A percentile compares a stretch with the other conserved stretches of the same genome.
Conservation (phyloP, 495 filamentous ascomycete species). For the Hypoxylon intermedium region DNA sequence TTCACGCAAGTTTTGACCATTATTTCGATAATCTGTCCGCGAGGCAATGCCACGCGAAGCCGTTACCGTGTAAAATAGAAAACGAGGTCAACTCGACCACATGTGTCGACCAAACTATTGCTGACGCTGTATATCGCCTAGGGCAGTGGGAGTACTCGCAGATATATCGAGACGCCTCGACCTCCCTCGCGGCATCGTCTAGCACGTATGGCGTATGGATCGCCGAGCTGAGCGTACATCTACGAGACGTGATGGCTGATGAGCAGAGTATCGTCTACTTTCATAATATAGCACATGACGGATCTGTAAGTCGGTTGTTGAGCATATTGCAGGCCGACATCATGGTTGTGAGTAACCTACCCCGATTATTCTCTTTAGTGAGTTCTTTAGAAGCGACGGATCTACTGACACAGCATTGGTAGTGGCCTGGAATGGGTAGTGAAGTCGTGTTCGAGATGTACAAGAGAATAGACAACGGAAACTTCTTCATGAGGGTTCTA, state of each 20-base stretch:
- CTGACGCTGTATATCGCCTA: slow-evolving; percentile 68
- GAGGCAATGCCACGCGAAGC: slow-evolving; percentile 68
- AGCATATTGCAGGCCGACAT: slow-evolving; percentile 67
- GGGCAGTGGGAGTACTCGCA: slow-evolving; percentile 75
- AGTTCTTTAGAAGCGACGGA: not conserved
- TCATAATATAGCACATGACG: slow-evolving; percentile 76
- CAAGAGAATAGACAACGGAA: slow-evolving; percentile 21
- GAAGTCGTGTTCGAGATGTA: slow-evolving; percentile 75
- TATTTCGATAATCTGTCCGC: slow-evolving; percentile 78
- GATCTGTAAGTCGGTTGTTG: slow-evolving; percentile 66
- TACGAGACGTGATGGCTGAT: slow-evolving; percentile 55
- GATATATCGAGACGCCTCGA: slow-evolving; percentile 66
- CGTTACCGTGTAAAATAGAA: slow-evolving; percentile 64
- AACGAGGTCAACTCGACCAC: slow-evolving; percentile 42
- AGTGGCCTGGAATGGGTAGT: slow-evolving; percentile 75
- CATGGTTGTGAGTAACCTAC: slow-evolving; percentile 58
- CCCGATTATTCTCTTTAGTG: not conserved
- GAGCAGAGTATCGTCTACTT: slow-evolving; percentile 56
- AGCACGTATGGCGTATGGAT: slow-evolving; percentile 68
- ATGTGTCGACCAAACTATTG: slow-evolving; percentile 63
- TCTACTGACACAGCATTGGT: slow-evolving; percentile 5
- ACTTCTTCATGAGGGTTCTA: slow-evolving; percentile 63
- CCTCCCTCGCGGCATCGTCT: slow-evolving; percentile 61
- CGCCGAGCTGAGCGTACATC: slow-evolving; percentile 66
- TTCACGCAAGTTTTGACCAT: slow-evolving; percentile 70